A percentile compares a stretch with the other conserved stretches of the same genome.
Evolutionary conservation across 805 yeast genomes (phyloP).

Genomic region (Grigorovia yakushimaensis): DNA sequence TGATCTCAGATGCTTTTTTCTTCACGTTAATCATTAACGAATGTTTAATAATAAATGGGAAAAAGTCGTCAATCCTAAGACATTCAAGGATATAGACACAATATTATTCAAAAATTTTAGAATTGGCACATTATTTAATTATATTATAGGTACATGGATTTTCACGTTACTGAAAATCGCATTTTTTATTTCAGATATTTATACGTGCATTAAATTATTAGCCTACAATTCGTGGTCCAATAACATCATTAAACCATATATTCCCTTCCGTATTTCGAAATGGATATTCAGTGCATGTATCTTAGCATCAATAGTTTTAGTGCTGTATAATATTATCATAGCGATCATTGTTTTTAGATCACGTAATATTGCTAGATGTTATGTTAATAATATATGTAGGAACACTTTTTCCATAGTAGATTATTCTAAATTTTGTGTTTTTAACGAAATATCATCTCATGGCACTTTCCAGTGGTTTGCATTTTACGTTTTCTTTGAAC

Average conservation of each 20-base stretch:
- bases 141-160: slow-evolving; percentile 17
- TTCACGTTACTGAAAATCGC: slow-evolving; percentile 40
- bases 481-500: slow-evolving; percentile 52
- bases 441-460: slow-evolving; percentile 54
- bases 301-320: slow-evolving; percentile 50
- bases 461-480: slow-evolving; percentile 57
- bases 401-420: slow-evolving; percentile 44
- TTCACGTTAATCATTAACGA: neutral
- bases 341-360: slow-evolving; percentile 52
- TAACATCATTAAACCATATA: slow-evolving; percentile 36
- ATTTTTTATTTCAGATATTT: slow-evolving; percentile 59
- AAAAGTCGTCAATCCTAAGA: slow-evolving; percentile 18
- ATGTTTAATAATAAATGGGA: slow-evolving; percentile 23
- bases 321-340: slow-evolving; percentile 45
- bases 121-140: slow-evolving; percentile 16
- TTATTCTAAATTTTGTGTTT: slow-evolving; percentile 63
- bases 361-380: slow-evolving; percentile 57
- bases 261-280: slow-evolving; percentile 41
- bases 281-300: slow-evolving; percentile 78
- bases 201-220: slow-evolving; percentile 63
- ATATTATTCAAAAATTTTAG: slow-evolving; percentile 14
- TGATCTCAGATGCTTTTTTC: neutral
- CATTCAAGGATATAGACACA: slow-evolving; percentile 18
- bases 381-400: slow-evolving; percentile 56
- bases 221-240: slow-evolving; percentile 64